Conservation (phyloP, 495 filamentous ascomycete genomes). For the Niebla homalea region DNA sequence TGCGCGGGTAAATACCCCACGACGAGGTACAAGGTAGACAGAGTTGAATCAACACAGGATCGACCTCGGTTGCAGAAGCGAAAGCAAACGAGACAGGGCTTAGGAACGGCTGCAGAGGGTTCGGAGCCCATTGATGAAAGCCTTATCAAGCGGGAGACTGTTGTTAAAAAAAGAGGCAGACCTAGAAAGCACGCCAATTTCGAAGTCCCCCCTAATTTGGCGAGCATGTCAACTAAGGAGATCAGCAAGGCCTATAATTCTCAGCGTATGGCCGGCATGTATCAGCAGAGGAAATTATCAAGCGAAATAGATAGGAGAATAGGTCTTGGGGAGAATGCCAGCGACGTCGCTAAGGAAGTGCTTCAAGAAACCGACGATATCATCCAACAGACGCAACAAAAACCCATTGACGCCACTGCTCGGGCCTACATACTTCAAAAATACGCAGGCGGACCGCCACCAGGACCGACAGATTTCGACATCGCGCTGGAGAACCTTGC, state of each 20-base stretch:
- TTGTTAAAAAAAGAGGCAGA: slow-evolving; percentile 1
- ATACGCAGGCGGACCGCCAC: slow-evolving; percentile 6
- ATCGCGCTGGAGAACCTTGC: background rate
- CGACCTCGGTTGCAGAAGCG: background rate
- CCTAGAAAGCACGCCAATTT: slow-evolving; percentile 11
- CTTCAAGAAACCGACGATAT: slow-evolving; percentile 3
- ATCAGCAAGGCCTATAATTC: slow-evolving; percentile 3
- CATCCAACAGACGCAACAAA: background rate
- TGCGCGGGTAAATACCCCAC: slow-evolving; percentile 12
- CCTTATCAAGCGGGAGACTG: background rate
- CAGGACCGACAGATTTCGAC: slow-evolving; percentile 2
- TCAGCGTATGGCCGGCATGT: slow-evolving; percentile 9
- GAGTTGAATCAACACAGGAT: slow-evolving; percentile 14
- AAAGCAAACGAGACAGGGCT: background rate
- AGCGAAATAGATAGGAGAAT: slow-evolving; percentile 11
- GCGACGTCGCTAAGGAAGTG: slow-evolving; percentile 6
- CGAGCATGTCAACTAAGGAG: slow-evolving; percentile 2
- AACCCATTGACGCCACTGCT: slow-evolving; percentile 1
- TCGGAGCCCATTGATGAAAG: background rate
- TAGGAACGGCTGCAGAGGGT: background rate
- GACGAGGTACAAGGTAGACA: too few species aligned
- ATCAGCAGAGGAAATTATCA: slow-evolving; percentile 8
- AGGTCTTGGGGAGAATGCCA: slow-evolving; percentile 5
- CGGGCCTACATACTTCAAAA: slow-evolving; percentile 6
- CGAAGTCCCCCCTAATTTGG: slow-evolving; percentile 8